Base-by-base conservation (phyloP, 2,329 filamentous ascomycete genomes). In the Arachnomyces sp. region DNA sequence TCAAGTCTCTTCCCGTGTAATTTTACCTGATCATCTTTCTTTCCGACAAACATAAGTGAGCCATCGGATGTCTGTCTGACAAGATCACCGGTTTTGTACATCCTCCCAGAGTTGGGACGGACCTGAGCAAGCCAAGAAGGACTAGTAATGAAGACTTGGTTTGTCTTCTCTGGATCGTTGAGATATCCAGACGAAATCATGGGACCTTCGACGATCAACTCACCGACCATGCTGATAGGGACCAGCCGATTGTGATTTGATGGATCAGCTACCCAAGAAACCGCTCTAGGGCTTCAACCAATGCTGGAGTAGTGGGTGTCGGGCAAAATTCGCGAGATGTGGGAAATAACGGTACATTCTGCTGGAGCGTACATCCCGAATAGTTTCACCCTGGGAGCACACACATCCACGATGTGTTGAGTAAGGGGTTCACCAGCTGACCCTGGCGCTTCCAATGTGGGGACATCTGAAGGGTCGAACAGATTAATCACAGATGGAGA, bases 11-110 rank as follows among this genome's bases (percentile, higher is more conserved):
- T 79, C 16, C 83, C 83, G 8, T 72, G 67, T 18, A 84, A 61
- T 59, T 85, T 84, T 40, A 82, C 73, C 55, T 81, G 79, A n/a
- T 72, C 73, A 50, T 84, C 81, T 49, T 78, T 80, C 36, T 81
- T 70, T 12, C 79, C 78, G 29, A 80, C 43, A 45, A 60, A 64
- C 9, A 52, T 57, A 13, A 64, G 46, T 2, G 59, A 54, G 18
- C 61, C 61, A 31, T 47, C 43, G 0, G 57, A 58, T 32, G 61
- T 64, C 34, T 62, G 61, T 25, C 60, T 52, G 40, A 60, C 61
- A 37, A 66, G 40, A 43, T 66, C 63, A 7, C 63, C 63, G 8
- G 63, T 65, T 44, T 64, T 63, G 47, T 66, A 66, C 25, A 65
- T 57, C 44, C 61, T 52, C 32, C 60, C 28, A 8, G 25, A 13